Evolutionary conservation across 2,329 filamentous ascomycete genomes (phyloP), one percentile per base, ranked within the genome.

Genomic region (Tolypocladium amazonense): DNA sequence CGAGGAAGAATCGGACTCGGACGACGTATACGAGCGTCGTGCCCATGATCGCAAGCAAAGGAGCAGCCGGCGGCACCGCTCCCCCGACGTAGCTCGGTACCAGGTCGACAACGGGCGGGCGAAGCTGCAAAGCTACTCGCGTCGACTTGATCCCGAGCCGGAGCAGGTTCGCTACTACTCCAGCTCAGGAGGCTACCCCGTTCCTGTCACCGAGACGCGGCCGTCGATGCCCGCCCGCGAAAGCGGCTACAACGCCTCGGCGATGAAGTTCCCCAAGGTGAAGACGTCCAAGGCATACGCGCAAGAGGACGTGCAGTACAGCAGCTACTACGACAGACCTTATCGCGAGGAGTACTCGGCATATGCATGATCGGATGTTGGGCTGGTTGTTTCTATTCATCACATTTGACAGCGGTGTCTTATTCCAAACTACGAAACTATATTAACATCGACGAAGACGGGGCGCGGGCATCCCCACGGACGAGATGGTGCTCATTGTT

Each of bases 41-140:
- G 61, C 63, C 11, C 66, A 66, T 15, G 67, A 72, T 25, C 66
- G 69, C 58, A 75, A 73, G 64, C 71, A 74, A 35, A 72, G 73
- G 58, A 67, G 66, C 61, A 71, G 68, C 64, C 72, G 70, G 65
- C 72, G 70, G 54, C 69, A 70, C 20, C 71, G 68, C 4, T 74
- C 73, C 25, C 72, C 73, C 14, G 73, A 64, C 30, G 61, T 69
- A 11, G 64, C 63, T 47, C 68, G 67, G 54, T 75, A 75, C 59
- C 66, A 68, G 45, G 68, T 71, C n/a, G 65, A 70, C 11, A 63
- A 57, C 6, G 65, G 63, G 3, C 71, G 68, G 25, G 64, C 69
- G 56, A 70, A 66, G 43, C 62, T 68, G 6, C 65, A 68, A 15
- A 65, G 67, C 11, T 74, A 70, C 52, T 66, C 64, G 38, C 70